Conservation (phyloP, 1,139 yeast genomes). For the Tardiomyces blankii region DNA sequence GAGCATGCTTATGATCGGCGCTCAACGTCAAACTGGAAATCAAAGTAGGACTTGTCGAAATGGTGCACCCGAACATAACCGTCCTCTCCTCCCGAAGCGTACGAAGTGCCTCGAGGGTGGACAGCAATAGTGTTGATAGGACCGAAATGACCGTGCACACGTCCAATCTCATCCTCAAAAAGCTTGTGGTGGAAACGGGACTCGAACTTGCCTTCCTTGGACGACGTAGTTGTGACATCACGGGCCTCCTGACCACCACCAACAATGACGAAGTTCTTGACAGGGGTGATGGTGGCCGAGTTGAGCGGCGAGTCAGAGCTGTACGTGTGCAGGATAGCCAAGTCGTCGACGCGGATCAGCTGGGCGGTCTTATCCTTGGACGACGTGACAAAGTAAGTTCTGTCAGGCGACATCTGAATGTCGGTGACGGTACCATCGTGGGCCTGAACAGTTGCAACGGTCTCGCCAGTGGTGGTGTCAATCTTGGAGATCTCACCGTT, state of each 20-base stretch:
- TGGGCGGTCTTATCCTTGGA: constrained; percentile 89
- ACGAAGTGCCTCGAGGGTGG: constrained; percentile 89
- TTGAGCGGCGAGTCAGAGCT: constrained; percentile 91
- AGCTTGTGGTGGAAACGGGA: constrained; percentile 93
- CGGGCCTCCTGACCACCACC: constrained; percentile 99
- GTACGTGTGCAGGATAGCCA: constrained; percentile 63
- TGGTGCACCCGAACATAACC: constrained; percentile 92
- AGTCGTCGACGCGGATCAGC: constrained; percentile 66
- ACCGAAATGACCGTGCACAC: constrained; percentile 98
- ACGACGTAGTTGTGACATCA: constrained; percentile 92
- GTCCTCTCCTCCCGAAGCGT: constrained; percentile 97
- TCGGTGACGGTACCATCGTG: constrained; percentile 71
- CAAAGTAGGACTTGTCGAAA: constrained; percentile 85
- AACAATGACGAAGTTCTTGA: constrained; percentile 80
- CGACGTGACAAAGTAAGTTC: constrained; percentile 80
- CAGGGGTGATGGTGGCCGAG: constrained; percentile 88
- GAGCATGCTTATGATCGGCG: too few relatives aligned
- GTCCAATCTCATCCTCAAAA: constrained; percentile 91
- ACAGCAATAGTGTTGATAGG: constrained; percentile 91
- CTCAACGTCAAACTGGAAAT: constrained; percentile 86
- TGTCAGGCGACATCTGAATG: constrained; percentile 80
- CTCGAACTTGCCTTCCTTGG: constrained; percentile 93
- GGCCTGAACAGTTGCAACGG: constrained; percentile 44
- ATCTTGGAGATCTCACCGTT: constrained; percentile 79
- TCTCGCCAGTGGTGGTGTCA: constrained; percentile 66